A percentile compares a stretch with the other conserved stretches of the same genome.
Evolutionary conservation across 306 rosid species (phyloP).

Genomic region (Cicer pinnatifidum): DNA sequence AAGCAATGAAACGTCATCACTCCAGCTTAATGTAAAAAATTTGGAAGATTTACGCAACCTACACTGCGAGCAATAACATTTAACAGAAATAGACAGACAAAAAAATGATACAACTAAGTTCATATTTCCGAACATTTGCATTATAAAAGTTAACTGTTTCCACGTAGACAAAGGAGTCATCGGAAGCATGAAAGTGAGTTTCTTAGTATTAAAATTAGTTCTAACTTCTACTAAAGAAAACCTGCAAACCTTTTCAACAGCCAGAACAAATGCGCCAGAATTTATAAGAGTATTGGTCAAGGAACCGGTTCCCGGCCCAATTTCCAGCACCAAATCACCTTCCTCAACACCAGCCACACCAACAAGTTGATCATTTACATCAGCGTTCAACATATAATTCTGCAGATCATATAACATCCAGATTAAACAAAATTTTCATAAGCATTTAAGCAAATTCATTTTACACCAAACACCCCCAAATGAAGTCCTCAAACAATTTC

Average conservation of each 20-base stretch:
- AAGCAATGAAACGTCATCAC: constrained; percentile 2
- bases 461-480: constrained; percentile 6
- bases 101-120: constrained; percentile 8
- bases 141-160: constrained; percentile 3
- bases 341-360: constrained; percentile 63
- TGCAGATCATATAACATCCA: constrained; percentile 52
- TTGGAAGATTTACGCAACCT: constrained; percentile 23
- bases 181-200: constrained; percentile 15
- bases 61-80: neutral
- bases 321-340: constrained; percentile 82
- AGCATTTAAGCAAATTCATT: neutral
- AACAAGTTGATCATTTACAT: constrained; percentile 73
- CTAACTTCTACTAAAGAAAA: constrained; percentile 34
- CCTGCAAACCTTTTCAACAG: constrained; percentile 76
- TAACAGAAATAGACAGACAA: neutral
- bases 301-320: constrained; percentile 96
- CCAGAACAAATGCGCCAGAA: constrained; percentile 79
- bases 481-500: neutral
- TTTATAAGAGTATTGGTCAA: constrained; percentile 74
- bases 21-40: neutral
- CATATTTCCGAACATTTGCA: constrained; percentile 15
- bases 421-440: constrained; percentile 7
- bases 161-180: constrained; percentile 12
- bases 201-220: constrained; percentile 9
- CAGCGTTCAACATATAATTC: constrained; percentile 88